Evolutionary conservation across 2,329 filamentous ascomycete genomes (phyloP), one percentile per base, ranked within the genome.

Genomic region (Paraphaeosphaeria sporulosa): DNA sequence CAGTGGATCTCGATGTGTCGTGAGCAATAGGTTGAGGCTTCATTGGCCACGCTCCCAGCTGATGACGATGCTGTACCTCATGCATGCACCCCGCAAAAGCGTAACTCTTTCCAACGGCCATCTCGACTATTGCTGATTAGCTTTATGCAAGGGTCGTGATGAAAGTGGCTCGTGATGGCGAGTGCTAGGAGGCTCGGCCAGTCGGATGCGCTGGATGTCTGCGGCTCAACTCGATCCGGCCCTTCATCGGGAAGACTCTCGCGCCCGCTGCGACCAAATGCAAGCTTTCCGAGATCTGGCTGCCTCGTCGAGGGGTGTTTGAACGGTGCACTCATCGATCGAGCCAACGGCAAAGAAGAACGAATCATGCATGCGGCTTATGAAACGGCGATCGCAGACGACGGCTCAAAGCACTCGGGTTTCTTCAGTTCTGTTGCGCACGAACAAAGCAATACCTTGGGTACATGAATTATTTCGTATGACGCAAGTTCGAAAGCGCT

Each of bases 31-130:
- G 30, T 32, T 32, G 30, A 32, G 10, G 30, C 30, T 32, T 32
- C 30, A 32, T 32, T 32, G 30, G 30, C 10, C 30, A 32, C 30
- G 10, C 30, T 27, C 19, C 30, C 38, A 23, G 12, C 7, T n/a
- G 48, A 51, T 51, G 48, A 38, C 32, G 48, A 51, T 38, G 48
- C 21, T 51, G 23, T 48, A 13, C 23, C 15, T 19, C 9, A 34
- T 23, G 8, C 13, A 51, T 38, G 48, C 48, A 51, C 48, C 32
- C 32, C 48, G 48, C 48, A 30, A 6, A 5, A 32, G 10, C 4
- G 30, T 51, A 38, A 15, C 10, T 51, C 25, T 5, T 36, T n/a
- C n/a, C 48, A 51, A 38, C 48, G 48, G n/a, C 48, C 30, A 25
- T 34, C 48, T 38, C 21, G 10, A 23, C 27, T n/a, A 23, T 21